Base-by-base conservation (phyloP, 192 early-diverging fungal species). In the Coemansia sp. region DNA sequence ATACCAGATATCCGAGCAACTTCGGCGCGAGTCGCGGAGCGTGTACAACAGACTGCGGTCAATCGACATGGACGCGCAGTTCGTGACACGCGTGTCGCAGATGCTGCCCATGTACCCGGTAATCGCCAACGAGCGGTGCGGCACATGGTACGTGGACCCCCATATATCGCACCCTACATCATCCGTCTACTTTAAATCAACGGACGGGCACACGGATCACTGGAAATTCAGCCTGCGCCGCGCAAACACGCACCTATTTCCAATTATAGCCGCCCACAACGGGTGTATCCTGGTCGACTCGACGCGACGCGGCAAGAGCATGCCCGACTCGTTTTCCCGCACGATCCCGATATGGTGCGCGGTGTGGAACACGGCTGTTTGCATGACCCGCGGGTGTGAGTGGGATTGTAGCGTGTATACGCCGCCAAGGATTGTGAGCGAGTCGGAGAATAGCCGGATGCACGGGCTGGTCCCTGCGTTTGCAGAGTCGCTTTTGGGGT, bases 321-420 rank as follows among this genome's bases (percentile, higher is more conserved):
- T 96, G 45, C 92, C 94, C 0, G 94, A 96, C 68, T 81, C 87
- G 7, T 65, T 95, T 21, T 82, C 90, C 16, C 91, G 92, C 47
- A 96, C 94, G 0, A 84, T 96, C 5, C 92, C 92, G 3, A 91
- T 96, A 3, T 96, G 94, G 94, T 95, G 92, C 56, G 73, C 80
- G 6, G 86, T 87, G 4, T 80, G 94, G 51, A 96, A 94, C 59
- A 62, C 58, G 21, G 82, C 84, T 1, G 66, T 86, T 2, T 43
- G 14, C 31, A 8, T 25, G 49, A 56, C 45, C 65, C 62, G 46
- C 16, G 6, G 23, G 25, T 12, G 23, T 1, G 19, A 44, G n/a
- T 89, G 87, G 87, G 87, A 89, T 50, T 58, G 54, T 1, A n/a
- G 55, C 16, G 78, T 92, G 28, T 80, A 91, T 67, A 85, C 86